Evolutionary conservation across 805 yeast species (phyloP).

Genomic region (Metschnikowia dekortorum): DNA sequence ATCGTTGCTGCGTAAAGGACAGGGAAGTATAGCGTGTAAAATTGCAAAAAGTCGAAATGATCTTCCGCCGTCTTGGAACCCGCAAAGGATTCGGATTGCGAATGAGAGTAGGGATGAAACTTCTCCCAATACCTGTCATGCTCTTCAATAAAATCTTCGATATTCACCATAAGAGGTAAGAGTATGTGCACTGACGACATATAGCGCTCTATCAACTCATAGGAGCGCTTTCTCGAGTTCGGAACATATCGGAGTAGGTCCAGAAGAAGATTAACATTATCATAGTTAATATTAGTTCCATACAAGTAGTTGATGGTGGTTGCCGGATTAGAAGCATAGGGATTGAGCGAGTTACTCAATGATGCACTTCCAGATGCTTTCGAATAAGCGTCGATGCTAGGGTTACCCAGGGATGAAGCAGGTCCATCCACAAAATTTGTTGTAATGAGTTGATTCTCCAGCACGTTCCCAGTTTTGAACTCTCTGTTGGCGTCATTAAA

Average conservation of each 20-base stretch:
- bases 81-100: constrained; percentile 6
- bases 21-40: constrained; percentile 48
- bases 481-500: constrained; percentile 5
- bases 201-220: constrained; percentile 45
- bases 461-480: not conserved
- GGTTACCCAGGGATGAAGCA: constrained; percentile 3
- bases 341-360: constrained; percentile 22
- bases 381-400: not conserved
- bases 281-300: constrained; percentile 38
- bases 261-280: constrained; percentile 28
- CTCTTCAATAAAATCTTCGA: constrained; percentile 38
- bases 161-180: constrained; percentile 48
- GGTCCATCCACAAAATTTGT: constrained; percentile 19
- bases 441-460: constrained; percentile 2
- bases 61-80: constrained; percentile 15
- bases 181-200: constrained; percentile 51
- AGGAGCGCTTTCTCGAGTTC: constrained; percentile 37
- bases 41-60: constrained; percentile 39
- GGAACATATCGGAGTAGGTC: constrained; percentile 46
- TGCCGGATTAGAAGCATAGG: constrained; percentile 31
- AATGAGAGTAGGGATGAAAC: constrained; percentile 13
- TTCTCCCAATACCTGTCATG: constrained; percentile 50
- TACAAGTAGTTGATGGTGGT: constrained; percentile 31
- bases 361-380: constrained; percentile 1
- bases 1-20: constrained; percentile 55